A percentile compares a stretch with the other conserved stretches of the same genome.
phyloP scores from a whole-genome alignment of 495 filamentous ascomycete genomes.

The Neurospora discreta region DNA sequence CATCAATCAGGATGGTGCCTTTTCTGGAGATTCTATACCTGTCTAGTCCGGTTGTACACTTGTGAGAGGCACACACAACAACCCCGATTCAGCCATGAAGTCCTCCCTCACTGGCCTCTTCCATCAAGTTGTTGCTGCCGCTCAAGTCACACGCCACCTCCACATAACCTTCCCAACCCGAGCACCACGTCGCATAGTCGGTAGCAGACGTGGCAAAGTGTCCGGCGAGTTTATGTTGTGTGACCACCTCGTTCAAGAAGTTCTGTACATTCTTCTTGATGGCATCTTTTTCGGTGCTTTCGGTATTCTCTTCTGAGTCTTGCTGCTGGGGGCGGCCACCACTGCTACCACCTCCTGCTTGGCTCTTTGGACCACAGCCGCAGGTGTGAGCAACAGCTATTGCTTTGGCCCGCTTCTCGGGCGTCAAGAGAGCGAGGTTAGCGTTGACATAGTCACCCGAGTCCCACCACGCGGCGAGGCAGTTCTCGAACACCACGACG shows the following conservation, averaged over 20 bases:
- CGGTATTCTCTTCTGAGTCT: not conserved
- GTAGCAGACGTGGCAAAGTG: conserved; percentile 15
- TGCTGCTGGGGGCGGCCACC: not conserved
- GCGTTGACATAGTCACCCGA: conserved; percentile 4
- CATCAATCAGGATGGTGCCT: not conserved
- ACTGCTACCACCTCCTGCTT: not conserved
- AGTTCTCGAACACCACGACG: conserved; percentile 21
- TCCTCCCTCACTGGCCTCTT: not conserved
- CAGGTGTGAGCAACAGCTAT: conserved; percentile 11
- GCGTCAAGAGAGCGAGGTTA: conserved; percentile 5
- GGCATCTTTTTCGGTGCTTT: not conserved
- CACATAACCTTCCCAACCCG: conserved; percentile 8
- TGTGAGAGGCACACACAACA: not conserved
- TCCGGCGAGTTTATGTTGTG: conserved; percentile 9
- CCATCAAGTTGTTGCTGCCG: not conserved
- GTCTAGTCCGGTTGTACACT: not conserved
- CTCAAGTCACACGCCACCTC: not conserved
- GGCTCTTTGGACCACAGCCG: not conserved
- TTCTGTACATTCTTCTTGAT: not conserved
- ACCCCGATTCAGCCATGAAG: not conserved
- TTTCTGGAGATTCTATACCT: not conserved
- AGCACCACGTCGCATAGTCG: conserved; percentile 13
- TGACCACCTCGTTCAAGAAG: conserved; percentile 7
- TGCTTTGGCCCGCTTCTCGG: conserved; percentile 8
- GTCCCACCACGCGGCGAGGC: conserved; percentile 12